Evolutionary conservation across 495 filamentous ascomycete species (phyloP).

Genomic region (Neurospora sp.): DNA sequence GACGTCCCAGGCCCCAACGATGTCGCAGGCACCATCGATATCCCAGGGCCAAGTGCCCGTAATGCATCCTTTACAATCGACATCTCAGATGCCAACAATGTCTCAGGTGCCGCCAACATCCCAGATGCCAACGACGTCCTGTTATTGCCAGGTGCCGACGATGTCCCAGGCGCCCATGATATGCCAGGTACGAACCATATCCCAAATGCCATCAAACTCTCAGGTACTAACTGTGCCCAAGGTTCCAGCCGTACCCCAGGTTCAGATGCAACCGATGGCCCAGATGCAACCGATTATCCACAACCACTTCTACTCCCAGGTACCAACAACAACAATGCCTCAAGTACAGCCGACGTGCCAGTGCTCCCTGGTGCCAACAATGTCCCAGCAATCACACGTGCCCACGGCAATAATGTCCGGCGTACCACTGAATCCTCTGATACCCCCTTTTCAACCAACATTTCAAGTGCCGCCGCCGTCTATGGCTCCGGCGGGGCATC

Average conservation of each 20-base stretch:
- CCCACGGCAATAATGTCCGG: no score
- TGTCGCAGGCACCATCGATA: background rate
- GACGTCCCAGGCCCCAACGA: no score
- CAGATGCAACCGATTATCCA: background rate
- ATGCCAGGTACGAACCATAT: background rate
- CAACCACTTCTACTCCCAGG: background rate
- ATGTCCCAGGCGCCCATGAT: background rate
- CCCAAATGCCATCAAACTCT: background rate
- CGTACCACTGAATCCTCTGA: background rate
- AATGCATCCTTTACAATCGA: background rate
- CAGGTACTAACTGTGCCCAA: background rate
- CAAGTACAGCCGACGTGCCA: background rate
- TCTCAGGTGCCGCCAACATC: background rate
- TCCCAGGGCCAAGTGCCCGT: background rate
- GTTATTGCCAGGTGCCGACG: background rate
- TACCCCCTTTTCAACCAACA: no score
- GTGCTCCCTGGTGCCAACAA: background rate
- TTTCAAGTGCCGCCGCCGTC: no score
- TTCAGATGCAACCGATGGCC: background rate
- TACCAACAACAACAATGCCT: background rate
- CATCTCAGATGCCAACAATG: background rate
- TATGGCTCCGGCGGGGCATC: background rate
- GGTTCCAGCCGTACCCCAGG: background rate
- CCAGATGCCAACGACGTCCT: background rate
- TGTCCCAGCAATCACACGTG: background rate